Evolutionary conservation across 2,329 filamentous ascomycete genomes (phyloP), one percentile per base, ranked within the genome.

Genomic region (Apiospora saccharicola): DNA sequence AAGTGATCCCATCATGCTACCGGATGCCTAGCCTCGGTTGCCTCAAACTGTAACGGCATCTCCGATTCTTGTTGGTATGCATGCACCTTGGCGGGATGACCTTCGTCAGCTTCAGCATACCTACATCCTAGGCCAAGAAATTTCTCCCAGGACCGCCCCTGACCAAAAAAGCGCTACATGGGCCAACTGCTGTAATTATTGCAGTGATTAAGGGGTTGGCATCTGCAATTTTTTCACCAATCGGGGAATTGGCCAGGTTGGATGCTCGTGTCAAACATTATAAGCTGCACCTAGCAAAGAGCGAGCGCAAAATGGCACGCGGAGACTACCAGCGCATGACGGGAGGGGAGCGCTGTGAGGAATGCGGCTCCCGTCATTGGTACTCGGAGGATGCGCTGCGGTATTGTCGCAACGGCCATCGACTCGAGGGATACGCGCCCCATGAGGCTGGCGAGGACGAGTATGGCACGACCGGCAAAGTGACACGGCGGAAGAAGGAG

Each of bases 401-500:
- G 74, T 97, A 94, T 81, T 97, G 94, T 82, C 87, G 92, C 75
- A 91, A 93, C 76, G 94, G 94, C 44, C 94, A 97, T 84, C 90
- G 92, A 76, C 91, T 95, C 76, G 91, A 94, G 84, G 88, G 87
- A 1, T 90, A 88, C 76, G 80, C 90, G n/a, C 85, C 88, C 74
- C 88, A 86, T 73, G 88, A 88, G 70, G 79, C 85, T 30, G 88
- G 88, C 78, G 90, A 92, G 73, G 92, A 94, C 75, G 90, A 91
- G 76, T 93, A 91, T 75, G 90, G 90, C 73, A 86, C 86, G 53
- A 83, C 88, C 77, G 90, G 93, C 72, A 84, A 82, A 26, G 85
- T 86, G 57, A 78, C 84, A 22, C 87, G 89, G 72, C 88, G 87
- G 74, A 89, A 90, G 80, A 91, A 89, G 74, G 89, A 90, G 77